Evolutionary conservation across 331 rosid species (phyloP).

Genomic region (Telfairia occidentalis): DNA sequence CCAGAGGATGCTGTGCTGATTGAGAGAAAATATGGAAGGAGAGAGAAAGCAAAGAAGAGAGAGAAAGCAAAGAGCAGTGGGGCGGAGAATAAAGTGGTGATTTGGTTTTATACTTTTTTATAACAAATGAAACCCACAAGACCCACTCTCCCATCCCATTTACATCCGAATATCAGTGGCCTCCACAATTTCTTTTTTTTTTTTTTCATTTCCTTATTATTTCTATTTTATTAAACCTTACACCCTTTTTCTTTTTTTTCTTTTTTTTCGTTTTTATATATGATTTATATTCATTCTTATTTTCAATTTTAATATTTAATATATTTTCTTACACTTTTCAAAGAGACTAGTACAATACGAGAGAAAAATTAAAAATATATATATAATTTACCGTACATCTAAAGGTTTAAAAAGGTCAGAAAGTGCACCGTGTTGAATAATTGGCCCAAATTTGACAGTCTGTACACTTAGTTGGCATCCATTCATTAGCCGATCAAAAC

Average conservation of each 20-base stretch:
- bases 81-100: slow-evolving; percentile 29
- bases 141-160: background rate
- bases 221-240: background rate
- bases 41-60: background rate
- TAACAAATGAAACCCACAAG: background rate
- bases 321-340: no score
- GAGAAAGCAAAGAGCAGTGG: background rate
- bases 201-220: background rate
- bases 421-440: no score
- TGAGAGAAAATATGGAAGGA: background rate
- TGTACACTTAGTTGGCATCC: slow-evolving; percentile 4
- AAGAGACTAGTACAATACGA: no score
- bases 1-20: no score
- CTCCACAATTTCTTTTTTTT: background rate
- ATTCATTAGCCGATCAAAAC: background rate
- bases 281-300: no score
- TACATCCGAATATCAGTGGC: background rate
- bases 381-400: no score
- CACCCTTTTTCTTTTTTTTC: background rate
- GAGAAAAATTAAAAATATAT: no score
- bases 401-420: no score
- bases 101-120: background rate
- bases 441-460: background rate
- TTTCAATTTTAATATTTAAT: no score
- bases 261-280: no score